A percentile compares a stretch with the other conserved stretches of the same genome.
These are phyloP conservation scores for Penicillium sp. DNA, from an alignment of 2,329 filamentous ascomycete genomes.

Conservation along the genomic window DNA sequence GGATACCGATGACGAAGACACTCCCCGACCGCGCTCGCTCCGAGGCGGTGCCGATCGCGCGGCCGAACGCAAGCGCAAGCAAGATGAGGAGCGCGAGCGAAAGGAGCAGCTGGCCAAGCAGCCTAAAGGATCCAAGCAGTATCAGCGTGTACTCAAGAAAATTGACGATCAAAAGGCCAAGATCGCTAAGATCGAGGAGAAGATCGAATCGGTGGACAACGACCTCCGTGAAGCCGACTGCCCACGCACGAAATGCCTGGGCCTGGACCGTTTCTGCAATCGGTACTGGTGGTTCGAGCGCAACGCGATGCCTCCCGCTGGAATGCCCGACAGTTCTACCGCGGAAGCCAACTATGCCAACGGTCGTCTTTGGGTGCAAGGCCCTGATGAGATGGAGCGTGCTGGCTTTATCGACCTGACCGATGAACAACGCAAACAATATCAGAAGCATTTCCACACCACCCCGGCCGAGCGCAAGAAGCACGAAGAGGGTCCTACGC, in stretches of 20 bases:
- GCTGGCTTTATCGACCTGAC: conserved; percentile 83
- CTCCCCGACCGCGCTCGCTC: conserved; percentile 60
- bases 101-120: conserved; percentile 69
- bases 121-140: conserved; percentile 84
- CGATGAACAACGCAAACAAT: conserved; percentile 73
- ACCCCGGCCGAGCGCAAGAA: conserved; percentile 85
- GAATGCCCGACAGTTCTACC: conserved; percentile 86
- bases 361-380: conserved; percentile 94
- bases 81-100: conserved; percentile 72
- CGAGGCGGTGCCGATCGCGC: conserved; percentile 71
- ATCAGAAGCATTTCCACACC: conserved; percentile 77
- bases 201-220: conserved; percentile 85
- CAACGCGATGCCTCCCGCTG: conserved; percentile 95
- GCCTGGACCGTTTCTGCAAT: conserved; percentile 97
- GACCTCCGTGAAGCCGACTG: conserved; percentile 94
- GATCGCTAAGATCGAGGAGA: conserved; percentile 80
- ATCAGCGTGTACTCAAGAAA: conserved; percentile 83
- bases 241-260: conserved; percentile 84
- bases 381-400: conserved; percentile 85
- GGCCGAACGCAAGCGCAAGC: conserved; percentile 77
- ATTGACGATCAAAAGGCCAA: conserved; percentile 85
- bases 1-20: conserved; percentile 74
- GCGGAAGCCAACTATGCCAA: conserved; percentile 88
- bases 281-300: conserved; percentile 99
- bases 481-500: conserved; percentile 81